Evolutionary conservation across 2,329 filamentous ascomycete species (phyloP).

Genomic region (Talaromyces verruculosus): DNA sequence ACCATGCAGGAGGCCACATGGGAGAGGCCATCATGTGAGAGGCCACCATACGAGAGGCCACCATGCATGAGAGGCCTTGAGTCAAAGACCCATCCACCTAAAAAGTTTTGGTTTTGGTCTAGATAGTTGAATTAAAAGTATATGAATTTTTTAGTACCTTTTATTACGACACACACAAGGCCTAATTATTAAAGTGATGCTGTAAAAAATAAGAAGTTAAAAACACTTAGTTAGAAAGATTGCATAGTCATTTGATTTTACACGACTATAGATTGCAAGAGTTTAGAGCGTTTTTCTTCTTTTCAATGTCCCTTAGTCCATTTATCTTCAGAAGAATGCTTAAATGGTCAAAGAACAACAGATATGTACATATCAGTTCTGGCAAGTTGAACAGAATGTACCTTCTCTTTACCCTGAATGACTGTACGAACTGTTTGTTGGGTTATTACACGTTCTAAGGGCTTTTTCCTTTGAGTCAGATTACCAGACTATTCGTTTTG

Average conservation of each 20-base stretch:
- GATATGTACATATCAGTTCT: no score
- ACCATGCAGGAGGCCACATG: not conserved
- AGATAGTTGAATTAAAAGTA: no score
- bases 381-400: no score
- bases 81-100: not conserved
- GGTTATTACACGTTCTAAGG: no score
- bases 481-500: no score
- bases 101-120: no score
- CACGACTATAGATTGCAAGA: constrained; percentile 8
- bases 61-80: not conserved
- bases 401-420: no score
- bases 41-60: not conserved
- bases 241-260: not conserved
- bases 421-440: no score
- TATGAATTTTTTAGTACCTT: no score
- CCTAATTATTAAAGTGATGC: not conserved
- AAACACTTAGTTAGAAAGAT: not conserved
- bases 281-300: not conserved
- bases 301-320: not conserved
- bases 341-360: not conserved
- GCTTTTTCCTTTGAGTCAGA: no score
- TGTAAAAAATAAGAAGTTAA: not conserved
- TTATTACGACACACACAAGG: not conserved
- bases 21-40: not conserved
- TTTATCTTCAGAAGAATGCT: constrained; percentile 4